Evolutionary conservation across 441 rosid genomes (phyloP).

Genomic region (Croton laevigatus): DNA sequence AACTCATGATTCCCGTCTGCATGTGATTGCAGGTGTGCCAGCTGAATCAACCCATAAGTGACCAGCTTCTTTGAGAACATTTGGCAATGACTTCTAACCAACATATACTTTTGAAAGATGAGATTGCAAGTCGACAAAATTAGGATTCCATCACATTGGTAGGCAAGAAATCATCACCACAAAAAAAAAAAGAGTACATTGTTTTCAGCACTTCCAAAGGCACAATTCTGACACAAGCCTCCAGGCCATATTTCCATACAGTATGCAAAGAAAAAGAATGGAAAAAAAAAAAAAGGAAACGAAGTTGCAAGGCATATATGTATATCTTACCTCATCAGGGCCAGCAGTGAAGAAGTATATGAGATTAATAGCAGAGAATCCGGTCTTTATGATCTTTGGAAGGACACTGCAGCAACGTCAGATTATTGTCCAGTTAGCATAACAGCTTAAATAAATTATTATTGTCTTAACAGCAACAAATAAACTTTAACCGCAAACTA

Average conservation of each 20-base stretch:
- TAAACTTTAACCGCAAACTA: too few relatives aligned
- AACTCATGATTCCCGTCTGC: background rate
- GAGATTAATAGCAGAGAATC: conserved; percentile 93
- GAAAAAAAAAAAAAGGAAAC: conserved; percentile 5
- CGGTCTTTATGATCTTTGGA: conserved; percentile 95
- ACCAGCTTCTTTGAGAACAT: background rate
- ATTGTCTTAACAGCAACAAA: background rate
- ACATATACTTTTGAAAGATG: background rate
- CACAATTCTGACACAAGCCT: background rate
- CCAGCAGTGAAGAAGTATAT: conserved; percentile 98
- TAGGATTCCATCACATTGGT: background rate
- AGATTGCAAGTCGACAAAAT: too few relatives aligned
- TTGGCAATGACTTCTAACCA: background rate
- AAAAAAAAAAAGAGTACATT: background rate
- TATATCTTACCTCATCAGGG: conserved; percentile 76
- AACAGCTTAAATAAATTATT: background rate
- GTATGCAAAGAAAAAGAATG: conserved; percentile 5
- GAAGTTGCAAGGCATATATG: conserved; percentile 4
- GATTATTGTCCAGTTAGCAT: conserved; percentile 14
- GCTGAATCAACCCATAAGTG: background rate
- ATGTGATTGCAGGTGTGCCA: background rate
- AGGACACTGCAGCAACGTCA: conserved; percentile 63
- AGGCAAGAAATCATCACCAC: background rate
- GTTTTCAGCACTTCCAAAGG: background rate
- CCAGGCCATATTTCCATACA: conserved; percentile 4